phyloP scores from a whole-genome alignment of 1,284 basidiomycete species.

The Porodaedalea pini region DNA sequence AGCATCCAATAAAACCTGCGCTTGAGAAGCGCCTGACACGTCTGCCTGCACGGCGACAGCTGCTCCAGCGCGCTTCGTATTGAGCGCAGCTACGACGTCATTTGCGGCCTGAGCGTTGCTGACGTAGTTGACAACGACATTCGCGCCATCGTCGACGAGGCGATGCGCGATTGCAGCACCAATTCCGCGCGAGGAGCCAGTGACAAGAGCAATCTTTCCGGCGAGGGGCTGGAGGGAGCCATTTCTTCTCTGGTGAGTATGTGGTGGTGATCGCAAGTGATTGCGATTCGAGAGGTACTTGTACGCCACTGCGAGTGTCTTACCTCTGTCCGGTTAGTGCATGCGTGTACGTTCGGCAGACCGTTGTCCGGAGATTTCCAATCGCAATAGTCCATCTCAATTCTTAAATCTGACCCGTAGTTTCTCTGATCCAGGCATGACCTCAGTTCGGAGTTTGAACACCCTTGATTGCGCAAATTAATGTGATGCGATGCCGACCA shows the following conservation, averaged over 20 bases:
- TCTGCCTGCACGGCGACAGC: slow-evolving; percentile 53
- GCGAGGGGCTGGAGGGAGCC: slow-evolving; percentile 20
- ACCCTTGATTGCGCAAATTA: no score
- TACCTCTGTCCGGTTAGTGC: no score
- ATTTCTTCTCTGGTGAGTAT: background rate
- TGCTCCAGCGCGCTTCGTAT: slow-evolving; percentile 40
- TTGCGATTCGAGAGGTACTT: no score
- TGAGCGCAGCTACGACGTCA: slow-evolving; percentile 43
- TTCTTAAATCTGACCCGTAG: no score
- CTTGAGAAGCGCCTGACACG: slow-evolving; percentile 30
- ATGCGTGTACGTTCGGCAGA: no score
- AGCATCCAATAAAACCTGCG: slow-evolving; percentile 34
- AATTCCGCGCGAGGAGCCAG: slow-evolving; percentile 57
- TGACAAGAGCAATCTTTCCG: slow-evolving; percentile 54
- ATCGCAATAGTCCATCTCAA: no score
- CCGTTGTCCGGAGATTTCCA: no score
- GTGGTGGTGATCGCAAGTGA: background rate
- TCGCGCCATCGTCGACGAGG: slow-evolving; percentile 52
- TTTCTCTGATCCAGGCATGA: no score
- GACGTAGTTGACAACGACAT: slow-evolving; percentile 55
- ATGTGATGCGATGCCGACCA: no score
- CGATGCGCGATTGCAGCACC: slow-evolving; percentile 50
- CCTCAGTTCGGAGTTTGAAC: no score
- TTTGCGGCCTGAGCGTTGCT: slow-evolving; percentile 40
- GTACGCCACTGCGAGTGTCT: no score